phyloP scores from a whole-genome alignment of 2,329 filamentous ascomycete species.

The Colletotrichum siamense region DNA sequence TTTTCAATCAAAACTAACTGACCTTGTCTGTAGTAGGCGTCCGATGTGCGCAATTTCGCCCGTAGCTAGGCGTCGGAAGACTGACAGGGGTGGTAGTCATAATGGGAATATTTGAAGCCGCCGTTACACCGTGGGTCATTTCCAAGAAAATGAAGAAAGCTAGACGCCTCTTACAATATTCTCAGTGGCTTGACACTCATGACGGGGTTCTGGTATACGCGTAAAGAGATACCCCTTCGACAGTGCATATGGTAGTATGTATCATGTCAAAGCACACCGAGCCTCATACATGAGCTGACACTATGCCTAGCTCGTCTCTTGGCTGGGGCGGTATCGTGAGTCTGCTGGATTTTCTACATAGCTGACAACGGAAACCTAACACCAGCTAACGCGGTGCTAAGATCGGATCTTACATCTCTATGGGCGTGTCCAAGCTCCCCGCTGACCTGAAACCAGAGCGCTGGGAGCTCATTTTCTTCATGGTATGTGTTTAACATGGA shows the following conservation, averaged over 20 bases:
- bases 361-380: neutral
- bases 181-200: neutral
- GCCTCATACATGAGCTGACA: neutral
- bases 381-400: neutral
- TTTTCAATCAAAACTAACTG: neutral
- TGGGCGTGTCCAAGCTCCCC: constrained; percentile 33
- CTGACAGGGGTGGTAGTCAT: neutral
- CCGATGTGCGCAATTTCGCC: neutral
- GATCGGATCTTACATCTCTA: constrained; percentile 36
- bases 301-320: constrained; percentile 20
- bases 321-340: constrained; percentile 34
- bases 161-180: rapidly evolving
- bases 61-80: rapidly evolving
- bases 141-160: rapidly evolving
- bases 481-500: neutral
- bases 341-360: neutral
- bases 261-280: neutral
- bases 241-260: constrained; percentile 37
- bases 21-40: neutral
- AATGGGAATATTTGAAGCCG: neutral
- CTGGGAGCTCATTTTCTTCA: constrained; percentile 38
- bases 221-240: constrained; percentile 37
- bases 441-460: constrained; percentile 28
- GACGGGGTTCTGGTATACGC: constrained; percentile 40
- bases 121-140: neutral